phyloP scores from a whole-genome alignment of 1,284 basidiomycete species.

The Phellopilus nigrolimitatus region DNA sequence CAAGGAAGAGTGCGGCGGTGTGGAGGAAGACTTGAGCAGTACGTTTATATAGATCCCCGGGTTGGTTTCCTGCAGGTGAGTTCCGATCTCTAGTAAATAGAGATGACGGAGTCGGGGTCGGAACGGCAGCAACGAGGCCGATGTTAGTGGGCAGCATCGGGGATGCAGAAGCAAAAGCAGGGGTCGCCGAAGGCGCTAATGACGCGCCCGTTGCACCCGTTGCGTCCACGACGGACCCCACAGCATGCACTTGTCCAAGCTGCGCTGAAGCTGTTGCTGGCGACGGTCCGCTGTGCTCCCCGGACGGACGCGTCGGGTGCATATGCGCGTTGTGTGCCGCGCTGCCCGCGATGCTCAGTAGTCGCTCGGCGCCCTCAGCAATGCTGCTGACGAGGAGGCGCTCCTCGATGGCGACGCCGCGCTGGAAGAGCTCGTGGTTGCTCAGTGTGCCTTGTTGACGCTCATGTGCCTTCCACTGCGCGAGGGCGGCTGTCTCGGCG shows the following conservation, averaged over 20 bases:
- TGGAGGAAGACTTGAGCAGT: conserved; percentile 55
- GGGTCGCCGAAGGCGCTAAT: conserved; percentile 1
- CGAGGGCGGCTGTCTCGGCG: conserved; percentile 67
- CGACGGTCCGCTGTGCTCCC: conserved; percentile 5
- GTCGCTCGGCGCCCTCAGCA: conserved; percentile 29
- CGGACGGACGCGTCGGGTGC: conserved; percentile 11
- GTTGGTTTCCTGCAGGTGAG: background rate
- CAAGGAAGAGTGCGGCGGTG: conserved; percentile 61
- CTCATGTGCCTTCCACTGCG: conserved; percentile 68
- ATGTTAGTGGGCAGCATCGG: too few species aligned
- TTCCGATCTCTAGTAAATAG: background rate
- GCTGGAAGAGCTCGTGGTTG: conserved; percentile 61
- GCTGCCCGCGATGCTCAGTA: conserved; percentile 28
- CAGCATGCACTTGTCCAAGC: conserved; percentile 2
- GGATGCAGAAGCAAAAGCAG: background rate
- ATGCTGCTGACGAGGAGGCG: conserved; percentile 39
- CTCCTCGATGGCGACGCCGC: conserved; percentile 62
- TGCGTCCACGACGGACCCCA: conserved; percentile 1
- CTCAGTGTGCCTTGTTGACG: conserved; percentile 49
- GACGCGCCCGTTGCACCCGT: conserved; percentile 13
- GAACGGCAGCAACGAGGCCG: too few species aligned
- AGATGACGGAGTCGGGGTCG: background rate
- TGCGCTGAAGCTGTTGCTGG: conserved; percentile 5
- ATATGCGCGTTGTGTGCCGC: conserved; percentile 2
- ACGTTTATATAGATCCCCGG: conserved; percentile 4